Conservation (phyloP, 352 stramenopile genomes). For the Globisporangium middletonii region DNA sequence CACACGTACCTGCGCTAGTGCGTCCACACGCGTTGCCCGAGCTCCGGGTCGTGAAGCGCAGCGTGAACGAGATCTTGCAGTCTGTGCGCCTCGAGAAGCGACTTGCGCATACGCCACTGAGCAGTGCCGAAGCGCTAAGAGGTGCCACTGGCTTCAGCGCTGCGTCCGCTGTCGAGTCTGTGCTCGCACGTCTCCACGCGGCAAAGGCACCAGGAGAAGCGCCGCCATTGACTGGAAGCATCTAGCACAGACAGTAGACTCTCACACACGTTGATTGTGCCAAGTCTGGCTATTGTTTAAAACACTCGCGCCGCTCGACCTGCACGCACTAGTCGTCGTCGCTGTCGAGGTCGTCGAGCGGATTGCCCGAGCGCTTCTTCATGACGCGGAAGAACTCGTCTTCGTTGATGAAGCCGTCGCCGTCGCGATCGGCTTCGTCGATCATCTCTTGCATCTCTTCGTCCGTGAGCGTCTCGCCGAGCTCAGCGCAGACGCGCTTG, state of each 20-base stretch:
- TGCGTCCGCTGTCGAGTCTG: slow-evolving; percentile 15
- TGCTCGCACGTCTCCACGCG: slow-evolving; percentile 25
- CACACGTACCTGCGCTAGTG: neutral
- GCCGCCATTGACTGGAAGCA: neutral
- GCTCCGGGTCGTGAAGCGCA: slow-evolving; percentile 49
- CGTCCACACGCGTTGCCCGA: slow-evolving; percentile 3
- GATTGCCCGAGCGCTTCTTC: slow-evolving; percentile 93
- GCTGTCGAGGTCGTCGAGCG: slow-evolving; percentile 87
- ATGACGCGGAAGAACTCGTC: slow-evolving; percentile 95
- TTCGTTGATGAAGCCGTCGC: slow-evolving; percentile 92
- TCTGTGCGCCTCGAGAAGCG: slow-evolving; percentile 41
- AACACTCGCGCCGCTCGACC: neutral
- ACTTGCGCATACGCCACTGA: slow-evolving; percentile 18
- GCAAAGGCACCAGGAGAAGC: neutral
- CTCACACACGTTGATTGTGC: too few relatives aligned
- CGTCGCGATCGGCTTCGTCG: slow-evolving; percentile 91
- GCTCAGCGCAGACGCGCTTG: slow-evolving; percentile 89
- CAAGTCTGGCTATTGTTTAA: too few relatives aligned
- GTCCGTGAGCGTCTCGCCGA: slow-evolving; percentile 63
- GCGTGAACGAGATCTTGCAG: slow-evolving; percentile 67
- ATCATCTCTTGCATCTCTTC: slow-evolving; percentile 93
- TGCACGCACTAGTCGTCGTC: slow-evolving; percentile 67
- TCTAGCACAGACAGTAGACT: neutral
- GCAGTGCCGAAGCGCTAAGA: slow-evolving; percentile 4
- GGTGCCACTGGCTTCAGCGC: slow-evolving; percentile 8